phyloP scores from a whole-genome alignment of 495 filamentous ascomycete genomes.

The Aspergillus indologenus region DNA sequence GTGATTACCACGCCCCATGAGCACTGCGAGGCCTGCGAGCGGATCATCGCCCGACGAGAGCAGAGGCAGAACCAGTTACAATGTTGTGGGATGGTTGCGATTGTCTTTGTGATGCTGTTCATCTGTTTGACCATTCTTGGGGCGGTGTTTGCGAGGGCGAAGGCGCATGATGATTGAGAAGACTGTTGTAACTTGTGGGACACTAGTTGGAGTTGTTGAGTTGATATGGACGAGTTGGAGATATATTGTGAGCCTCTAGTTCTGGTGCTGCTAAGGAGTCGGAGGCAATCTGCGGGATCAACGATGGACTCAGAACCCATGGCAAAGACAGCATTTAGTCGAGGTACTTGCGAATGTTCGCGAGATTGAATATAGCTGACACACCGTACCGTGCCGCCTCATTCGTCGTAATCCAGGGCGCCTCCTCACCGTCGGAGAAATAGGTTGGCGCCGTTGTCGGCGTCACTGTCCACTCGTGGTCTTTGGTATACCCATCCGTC shows the following conservation, averaged over 20 bases:
- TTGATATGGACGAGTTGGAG: too few species aligned
- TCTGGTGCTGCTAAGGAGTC: too few species aligned
- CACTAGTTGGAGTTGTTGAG: too few species aligned
- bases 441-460: slow-evolving; percentile 13
- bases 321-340: not conserved
- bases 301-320: too few species aligned
- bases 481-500: not conserved
- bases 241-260: too few species aligned
- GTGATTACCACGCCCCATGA: not conserved
- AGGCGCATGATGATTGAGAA: not conserved
- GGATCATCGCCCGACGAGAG: not conserved
- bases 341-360: not conserved
- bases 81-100: slow-evolving; percentile 1
- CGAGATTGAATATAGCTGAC: slow-evolving; percentile 24
- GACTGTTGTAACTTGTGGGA: too few species aligned
- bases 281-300: too few species aligned
- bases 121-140: slow-evolving; percentile 1
- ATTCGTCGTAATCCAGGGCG: slow-evolving; percentile 21
- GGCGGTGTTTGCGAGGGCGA: not conserved
- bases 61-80: not conserved
- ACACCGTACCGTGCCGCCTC: slow-evolving; percentile 24
- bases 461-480: slow-evolving; percentile 5
- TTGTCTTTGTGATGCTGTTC: not conserved
- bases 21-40: slow-evolving; percentile 4
- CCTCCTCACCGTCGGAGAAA: slow-evolving; percentile 16